These are phyloP conservation scores for Suillus alpinus DNA, from an alignment of 768 basidiomycete genomes.

Conservation along the genomic window DNA sequence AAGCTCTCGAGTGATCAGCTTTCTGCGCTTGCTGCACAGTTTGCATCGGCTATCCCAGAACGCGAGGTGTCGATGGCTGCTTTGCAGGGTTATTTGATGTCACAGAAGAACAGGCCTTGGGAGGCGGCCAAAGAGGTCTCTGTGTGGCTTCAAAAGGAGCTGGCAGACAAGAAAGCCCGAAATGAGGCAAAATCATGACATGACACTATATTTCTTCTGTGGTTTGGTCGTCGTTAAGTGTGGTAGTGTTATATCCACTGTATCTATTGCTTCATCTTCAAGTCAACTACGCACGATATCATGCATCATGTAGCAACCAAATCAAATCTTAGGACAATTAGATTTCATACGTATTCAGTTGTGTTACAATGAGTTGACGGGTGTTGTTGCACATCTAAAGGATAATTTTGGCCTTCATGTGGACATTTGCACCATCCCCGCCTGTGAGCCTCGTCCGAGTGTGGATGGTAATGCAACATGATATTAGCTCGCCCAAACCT, in stretches of 20 bases:
- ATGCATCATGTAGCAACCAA: no score
- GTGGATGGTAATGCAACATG: neutral
- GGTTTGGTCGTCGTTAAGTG: neutral
- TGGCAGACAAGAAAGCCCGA: conserved; percentile 7
- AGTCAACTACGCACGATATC: no score
- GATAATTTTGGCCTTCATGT: no score
- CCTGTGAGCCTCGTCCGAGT: no score
- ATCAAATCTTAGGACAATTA: no score
- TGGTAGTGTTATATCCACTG: neutral
- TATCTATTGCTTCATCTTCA: neutral
- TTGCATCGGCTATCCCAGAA: conserved; percentile 53
- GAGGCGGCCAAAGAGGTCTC: conserved; percentile 47
- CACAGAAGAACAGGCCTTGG: conserved; percentile 57
- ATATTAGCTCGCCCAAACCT: no score
- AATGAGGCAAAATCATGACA: neutral
- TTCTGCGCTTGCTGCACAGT: conserved; percentile 48
- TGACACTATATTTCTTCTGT: neutral
- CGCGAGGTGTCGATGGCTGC: conserved; percentile 41
- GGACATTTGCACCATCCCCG: no score
- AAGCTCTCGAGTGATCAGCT: conserved; percentile 40
- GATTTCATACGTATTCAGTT: no score
- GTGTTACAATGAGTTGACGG: no score
- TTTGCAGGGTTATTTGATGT: conserved; percentile 64
- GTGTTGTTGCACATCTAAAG: no score
- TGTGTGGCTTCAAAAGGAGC: conserved; percentile 51